These are phyloP conservation scores for Coprinopsis sp. DNA, from an alignment of 768 basidiomycete genomes.

Conservation along the genomic window DNA sequence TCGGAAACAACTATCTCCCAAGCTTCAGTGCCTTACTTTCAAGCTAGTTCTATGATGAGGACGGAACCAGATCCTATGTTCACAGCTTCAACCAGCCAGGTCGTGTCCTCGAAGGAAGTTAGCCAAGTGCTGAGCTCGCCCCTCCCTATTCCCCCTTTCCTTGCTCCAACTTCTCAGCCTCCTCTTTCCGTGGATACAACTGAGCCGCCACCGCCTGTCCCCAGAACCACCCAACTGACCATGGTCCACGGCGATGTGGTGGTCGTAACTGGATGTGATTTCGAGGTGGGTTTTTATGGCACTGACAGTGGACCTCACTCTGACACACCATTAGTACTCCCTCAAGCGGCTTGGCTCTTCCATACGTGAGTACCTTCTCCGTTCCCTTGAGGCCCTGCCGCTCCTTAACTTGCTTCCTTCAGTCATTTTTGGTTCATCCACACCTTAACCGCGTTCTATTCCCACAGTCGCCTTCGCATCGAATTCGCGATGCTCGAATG, in stretches of 20 bases:
- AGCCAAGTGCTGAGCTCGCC: too few relatives aligned
- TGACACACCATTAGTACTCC: constrained; percentile 32
- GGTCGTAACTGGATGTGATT: constrained; percentile 37
- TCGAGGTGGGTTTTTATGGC: constrained; percentile 29
- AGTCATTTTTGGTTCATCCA: neutral
- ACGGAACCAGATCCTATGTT: too few relatives aligned
- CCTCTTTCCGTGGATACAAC: constrained; percentile 11
- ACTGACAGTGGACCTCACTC: neutral
- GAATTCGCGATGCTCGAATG: constrained; percentile 1
- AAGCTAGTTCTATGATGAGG: too few relatives aligned
- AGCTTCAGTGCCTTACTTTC: too few relatives aligned
- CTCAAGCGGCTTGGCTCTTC: constrained; percentile 40
- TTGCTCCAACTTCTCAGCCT: constrained; percentile 1
- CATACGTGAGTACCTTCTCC: constrained; percentile 31
- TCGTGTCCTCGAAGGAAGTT: too few relatives aligned
- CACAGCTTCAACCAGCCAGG: too few relatives aligned
- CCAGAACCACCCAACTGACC: constrained; percentile 23
- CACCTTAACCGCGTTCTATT: neutral
- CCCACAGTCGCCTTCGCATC: constrained; percentile 1
- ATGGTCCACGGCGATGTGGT: constrained; percentile 43
- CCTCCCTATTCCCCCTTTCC: too few relatives aligned
- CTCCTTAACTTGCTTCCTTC: neutral
- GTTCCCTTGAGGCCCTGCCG: constrained; percentile 9
- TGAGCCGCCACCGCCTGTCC: constrained; percentile 1
- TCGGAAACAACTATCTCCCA: too few relatives aligned